A percentile compares a stretch with the other conserved stretches of the same genome.
These are phyloP conservation scores for Leccinum variabile DNA, from an alignment of 1,284 basidiomycete genomes.

Conservation along the genomic window DNA sequence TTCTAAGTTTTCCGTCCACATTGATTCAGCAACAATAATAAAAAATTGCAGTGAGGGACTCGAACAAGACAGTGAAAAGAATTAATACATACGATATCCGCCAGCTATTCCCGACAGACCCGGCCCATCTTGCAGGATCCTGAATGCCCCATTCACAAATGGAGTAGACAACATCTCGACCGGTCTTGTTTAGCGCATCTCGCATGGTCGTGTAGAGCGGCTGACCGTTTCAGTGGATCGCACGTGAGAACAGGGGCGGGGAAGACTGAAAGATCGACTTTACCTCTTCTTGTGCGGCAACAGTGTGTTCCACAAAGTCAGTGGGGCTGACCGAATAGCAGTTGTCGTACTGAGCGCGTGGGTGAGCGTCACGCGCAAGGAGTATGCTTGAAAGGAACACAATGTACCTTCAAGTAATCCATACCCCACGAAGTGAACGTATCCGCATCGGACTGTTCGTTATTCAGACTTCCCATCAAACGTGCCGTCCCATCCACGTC, in stretches of 20 bases:
- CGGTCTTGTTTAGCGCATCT: conserved; percentile 35
- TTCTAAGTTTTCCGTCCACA: conserved; percentile 30
- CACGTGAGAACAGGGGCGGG: neutral
- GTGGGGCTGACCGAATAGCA: conserved; percentile 8
- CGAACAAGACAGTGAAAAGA: neutral
- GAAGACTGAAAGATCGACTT: neutral
- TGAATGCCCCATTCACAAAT: conserved; percentile 56
- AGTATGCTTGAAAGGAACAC: neutral
- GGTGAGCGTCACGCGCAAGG: neutral
- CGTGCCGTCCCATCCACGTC: neutral
- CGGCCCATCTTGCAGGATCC: conserved; percentile 49
- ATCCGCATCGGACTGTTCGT: conserved; percentile 12
- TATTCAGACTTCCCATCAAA: conserved; percentile 12
- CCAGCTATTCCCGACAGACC: conserved; percentile 49
- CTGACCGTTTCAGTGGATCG: neutral
- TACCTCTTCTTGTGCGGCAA: conserved; percentile 9
- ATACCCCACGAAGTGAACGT: conserved; percentile 11
- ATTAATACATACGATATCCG: conserved; percentile 38
- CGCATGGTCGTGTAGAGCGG: conserved; percentile 8
- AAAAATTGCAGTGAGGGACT: neutral
- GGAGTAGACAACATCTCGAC: conserved; percentile 50
- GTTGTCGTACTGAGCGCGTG: conserved; percentile 14
- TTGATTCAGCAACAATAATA: neutral
- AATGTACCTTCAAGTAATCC: conserved; percentile 17
- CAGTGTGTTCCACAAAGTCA: conserved; percentile 2